These are phyloP conservation scores for Jackrogersella minutella DNA, from an alignment of 495 filamentous ascomycete genomes.

Conservation along the genomic window DNA sequence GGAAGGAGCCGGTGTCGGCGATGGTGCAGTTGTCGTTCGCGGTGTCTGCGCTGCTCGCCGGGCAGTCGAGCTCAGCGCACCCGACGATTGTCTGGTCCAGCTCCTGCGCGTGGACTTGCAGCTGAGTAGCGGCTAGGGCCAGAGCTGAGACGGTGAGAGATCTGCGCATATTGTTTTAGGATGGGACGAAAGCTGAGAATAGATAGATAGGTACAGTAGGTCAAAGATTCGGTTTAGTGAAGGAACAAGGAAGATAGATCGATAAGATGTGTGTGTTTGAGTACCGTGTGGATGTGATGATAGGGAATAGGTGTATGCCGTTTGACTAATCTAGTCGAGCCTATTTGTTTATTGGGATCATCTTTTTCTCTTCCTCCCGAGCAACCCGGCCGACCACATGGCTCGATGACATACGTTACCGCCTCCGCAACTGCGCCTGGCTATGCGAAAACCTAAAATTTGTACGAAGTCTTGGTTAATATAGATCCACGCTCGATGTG, in stretches of 20 bases:
- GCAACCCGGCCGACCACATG: too few relatives aligned
- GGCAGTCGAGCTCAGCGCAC: constrained; percentile 36
- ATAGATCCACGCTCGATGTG: too few relatives aligned
- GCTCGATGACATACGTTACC: neutral
- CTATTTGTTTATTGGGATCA: too few relatives aligned
- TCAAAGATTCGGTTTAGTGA: neutral
- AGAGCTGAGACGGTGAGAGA: constrained; percentile 5
- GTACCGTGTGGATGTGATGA: too few relatives aligned
- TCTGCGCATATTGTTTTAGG: neutral
- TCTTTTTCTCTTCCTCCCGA: too few relatives aligned
- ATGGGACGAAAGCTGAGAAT: neutral
- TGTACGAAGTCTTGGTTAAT: neutral
- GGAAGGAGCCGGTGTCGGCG: constrained; percentile 31
- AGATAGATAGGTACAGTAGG: neutral
- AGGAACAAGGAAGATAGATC: neutral
- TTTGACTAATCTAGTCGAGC: too few relatives aligned
- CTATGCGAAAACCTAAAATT: neutral
- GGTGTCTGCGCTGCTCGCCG: constrained; percentile 2
- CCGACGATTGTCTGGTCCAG: constrained; percentile 39
- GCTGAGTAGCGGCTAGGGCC: neutral
- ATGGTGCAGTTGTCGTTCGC: constrained; percentile 36
- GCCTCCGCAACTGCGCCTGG: neutral
- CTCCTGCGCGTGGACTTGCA: constrained; percentile 25
- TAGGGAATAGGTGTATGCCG: too few relatives aligned
- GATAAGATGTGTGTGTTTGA: neutral